Evolutionary conservation across 352 stramenopile species (phyloP).

Genomic region (Phytophthora boehmeriae): DNA sequence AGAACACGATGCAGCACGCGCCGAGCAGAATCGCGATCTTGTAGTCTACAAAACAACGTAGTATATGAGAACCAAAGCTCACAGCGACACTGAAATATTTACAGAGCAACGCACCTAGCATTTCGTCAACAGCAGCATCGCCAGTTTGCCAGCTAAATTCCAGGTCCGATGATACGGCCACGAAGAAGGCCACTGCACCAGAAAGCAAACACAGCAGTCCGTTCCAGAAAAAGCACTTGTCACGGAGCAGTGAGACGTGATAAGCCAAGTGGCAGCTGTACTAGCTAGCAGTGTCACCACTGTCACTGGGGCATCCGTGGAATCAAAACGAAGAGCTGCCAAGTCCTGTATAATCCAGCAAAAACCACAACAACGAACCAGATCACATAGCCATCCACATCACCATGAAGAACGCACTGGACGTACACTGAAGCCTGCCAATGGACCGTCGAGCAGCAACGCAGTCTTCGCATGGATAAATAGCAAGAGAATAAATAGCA

Average conservation of each 20-base stretch:
- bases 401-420: background rate
- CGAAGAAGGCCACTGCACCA: constrained; percentile 54
- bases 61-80: constrained; percentile 7
- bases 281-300: constrained; percentile 43
- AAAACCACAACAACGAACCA: constrained; percentile 11
- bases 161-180: constrained; percentile 67
- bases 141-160: constrained; percentile 70
- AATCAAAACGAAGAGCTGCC: constrained; percentile 57
- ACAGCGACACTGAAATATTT: background rate
- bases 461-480: constrained; percentile 76
- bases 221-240: constrained; percentile 76
- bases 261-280: constrained; percentile 44
- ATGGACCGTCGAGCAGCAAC: constrained; percentile 52
- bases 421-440: constrained; percentile 61
- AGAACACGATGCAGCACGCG: constrained; percentile 58
- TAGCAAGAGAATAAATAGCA: constrained; percentile 79
- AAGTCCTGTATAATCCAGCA: constrained; percentile 41
- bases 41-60: constrained; percentile 59
- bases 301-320: constrained; percentile 53
- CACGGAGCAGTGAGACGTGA: constrained; percentile 43
- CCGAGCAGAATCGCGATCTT: constrained; percentile 84
- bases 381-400: constrained; percentile 1
- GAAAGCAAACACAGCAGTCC: constrained; percentile 64
- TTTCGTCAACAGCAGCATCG: constrained; percentile 57
- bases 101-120: constrained; percentile 59